Conservation (phyloP, 2,329 filamentous ascomycete species). For the Chaetomiaceae sp. region DNA sequence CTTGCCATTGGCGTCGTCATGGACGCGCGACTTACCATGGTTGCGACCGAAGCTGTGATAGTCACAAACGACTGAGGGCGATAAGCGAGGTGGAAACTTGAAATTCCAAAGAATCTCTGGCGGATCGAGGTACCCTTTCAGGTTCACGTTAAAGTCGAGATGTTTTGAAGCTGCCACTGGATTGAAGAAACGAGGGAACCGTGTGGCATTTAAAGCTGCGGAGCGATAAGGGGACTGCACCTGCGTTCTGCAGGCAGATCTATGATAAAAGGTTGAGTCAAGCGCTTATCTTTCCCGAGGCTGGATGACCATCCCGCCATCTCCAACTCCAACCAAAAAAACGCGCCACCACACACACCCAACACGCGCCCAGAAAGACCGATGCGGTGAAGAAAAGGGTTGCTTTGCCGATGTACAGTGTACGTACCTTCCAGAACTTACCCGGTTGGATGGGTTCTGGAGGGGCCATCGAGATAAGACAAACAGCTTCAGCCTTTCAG, state of each 20-base stretch:
- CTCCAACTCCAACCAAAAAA: neutral
- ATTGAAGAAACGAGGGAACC: too few relatives aligned
- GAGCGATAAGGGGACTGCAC: neutral
- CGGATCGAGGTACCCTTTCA: too few relatives aligned
- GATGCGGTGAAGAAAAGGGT: neutral
- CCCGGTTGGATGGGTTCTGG: neutral
- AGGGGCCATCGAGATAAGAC: neutral
- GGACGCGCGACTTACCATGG: slow-evolving; percentile 2
- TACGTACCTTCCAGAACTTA: neutral
- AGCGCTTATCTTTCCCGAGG: neutral
- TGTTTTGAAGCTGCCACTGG: too few relatives aligned
- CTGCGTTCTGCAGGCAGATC: neutral
- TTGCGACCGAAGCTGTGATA: neutral
- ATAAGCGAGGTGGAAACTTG: too few relatives aligned
- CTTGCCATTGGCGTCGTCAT: neutral
- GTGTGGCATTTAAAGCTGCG: neutral
- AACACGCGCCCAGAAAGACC: neutral
- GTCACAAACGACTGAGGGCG: too few relatives aligned
- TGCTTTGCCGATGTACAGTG: too few relatives aligned
- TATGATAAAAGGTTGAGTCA: neutral
- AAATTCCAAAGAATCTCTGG: too few relatives aligned
- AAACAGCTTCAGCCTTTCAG: neutral
- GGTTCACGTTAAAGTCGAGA: neutral
- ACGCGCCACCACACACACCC: neutral
- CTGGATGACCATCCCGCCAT: neutral